These are phyloP conservation scores for Xylaria bambusicola DNA, from an alignment of 495 filamentous ascomycete genomes.

Conservation along the genomic window DNA sequence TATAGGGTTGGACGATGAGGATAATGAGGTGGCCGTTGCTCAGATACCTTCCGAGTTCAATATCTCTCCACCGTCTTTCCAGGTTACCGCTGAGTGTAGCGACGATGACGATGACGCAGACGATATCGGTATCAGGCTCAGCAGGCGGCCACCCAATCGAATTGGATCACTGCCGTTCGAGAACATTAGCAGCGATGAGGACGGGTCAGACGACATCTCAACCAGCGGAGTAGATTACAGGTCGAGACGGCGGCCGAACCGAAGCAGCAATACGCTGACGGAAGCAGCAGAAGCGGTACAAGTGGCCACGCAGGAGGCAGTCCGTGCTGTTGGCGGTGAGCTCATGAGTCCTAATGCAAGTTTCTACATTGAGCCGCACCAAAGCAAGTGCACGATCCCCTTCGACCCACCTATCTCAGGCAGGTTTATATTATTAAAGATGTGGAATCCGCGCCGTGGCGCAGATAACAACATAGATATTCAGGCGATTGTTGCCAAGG, in stretches of 20 bases:
- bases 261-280: constrained; percentile 44
- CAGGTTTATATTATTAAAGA: constrained; percentile 77
- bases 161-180: constrained; percentile 56
- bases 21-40: constrained; percentile 50
- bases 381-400: constrained; percentile 80
- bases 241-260: constrained; percentile 29
- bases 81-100: constrained; percentile 55
- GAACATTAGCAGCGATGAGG: constrained; percentile 48
- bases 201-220: constrained; percentile 31
- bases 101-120: constrained; percentile 57
- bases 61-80: constrained; percentile 40
- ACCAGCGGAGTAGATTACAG: constrained; percentile 21
- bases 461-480: constrained; percentile 75
- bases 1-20: constrained; percentile 55
- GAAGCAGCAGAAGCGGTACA: constrained; percentile 55
- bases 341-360: constrained; percentile 69
- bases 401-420: constrained; percentile 89
- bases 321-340: constrained; percentile 54
- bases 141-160: constrained; percentile 41
- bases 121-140: constrained; percentile 25
- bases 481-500: constrained; percentile 74
- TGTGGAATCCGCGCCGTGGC: constrained; percentile 72
- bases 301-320: constrained; percentile 55
- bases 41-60: constrained; percentile 57
- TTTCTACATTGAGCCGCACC: constrained; percentile 77